Evolutionary conservation across 305 asterid species (phyloP).

Genomic region (Fraxinus dipetala): DNA sequence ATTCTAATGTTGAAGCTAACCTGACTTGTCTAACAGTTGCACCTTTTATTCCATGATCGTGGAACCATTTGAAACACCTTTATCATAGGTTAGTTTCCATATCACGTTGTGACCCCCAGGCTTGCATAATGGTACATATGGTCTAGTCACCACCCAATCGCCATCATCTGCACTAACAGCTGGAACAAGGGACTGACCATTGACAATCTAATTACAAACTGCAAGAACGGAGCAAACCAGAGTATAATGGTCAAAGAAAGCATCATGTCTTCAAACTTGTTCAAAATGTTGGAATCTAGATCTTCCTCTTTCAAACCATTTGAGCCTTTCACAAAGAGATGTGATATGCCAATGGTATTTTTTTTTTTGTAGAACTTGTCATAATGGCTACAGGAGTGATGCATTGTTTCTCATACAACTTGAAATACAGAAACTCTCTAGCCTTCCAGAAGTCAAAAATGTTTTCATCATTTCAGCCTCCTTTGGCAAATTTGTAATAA

Average conservation of each 20-base stretch:
- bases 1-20: slow-evolving; percentile 35
- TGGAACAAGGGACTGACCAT: slow-evolving; percentile 96
- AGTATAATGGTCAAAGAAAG: slow-evolving; percentile 14
- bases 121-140: slow-evolving; percentile 77
- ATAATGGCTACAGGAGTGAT: slow-evolving; percentile 94
- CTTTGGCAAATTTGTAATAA: too few species aligned
- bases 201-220: slow-evolving; percentile 38
- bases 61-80: slow-evolving; percentile 91
- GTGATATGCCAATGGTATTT: slow-evolving; percentile 64
- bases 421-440: slow-evolving; percentile 90
- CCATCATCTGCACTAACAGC: slow-evolving; percentile 93
- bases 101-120: slow-evolving; percentile 99
- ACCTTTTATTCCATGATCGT: slow-evolving; percentile 71
- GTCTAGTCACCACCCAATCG: slow-evolving; percentile 66
- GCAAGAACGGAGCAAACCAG: slow-evolving; percentile 19
- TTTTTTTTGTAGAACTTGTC: slow-evolving; percentile 92
- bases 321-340: slow-evolving; percentile 61
- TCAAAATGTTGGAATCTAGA: slow-evolving; percentile 70
- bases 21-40: slow-evolving; percentile 96
- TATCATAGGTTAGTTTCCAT: slow-evolving; percentile 95
- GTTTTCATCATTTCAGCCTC: slow-evolving; percentile 27
- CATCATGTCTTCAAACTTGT: slow-evolving; percentile 52
- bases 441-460: slow-evolving; percentile 58
- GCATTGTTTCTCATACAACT: slow-evolving; percentile 83
- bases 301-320: slow-evolving; percentile 95